Evolutionary conservation across 768 basidiomycete species (phyloP).

Genomic region (Candolleomyces efflorescens): DNA sequence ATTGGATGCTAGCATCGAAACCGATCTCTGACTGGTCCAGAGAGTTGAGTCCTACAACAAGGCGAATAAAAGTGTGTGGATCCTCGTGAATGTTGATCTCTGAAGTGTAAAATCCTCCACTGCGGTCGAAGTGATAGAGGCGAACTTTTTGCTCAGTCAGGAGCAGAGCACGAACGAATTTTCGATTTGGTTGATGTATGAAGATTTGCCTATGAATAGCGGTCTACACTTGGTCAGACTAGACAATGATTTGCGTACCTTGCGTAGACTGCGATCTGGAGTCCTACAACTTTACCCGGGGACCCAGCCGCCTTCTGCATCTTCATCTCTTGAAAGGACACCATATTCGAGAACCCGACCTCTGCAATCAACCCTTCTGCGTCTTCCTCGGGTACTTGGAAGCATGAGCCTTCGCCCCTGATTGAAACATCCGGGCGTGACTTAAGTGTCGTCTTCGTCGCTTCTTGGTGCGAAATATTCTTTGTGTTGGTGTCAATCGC

Average conservation of each 20-base stretch:
- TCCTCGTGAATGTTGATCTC: neutral
- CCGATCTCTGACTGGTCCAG: neutral
- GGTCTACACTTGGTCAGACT: neutral
- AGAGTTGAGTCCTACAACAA: neutral
- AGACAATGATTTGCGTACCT: neutral
- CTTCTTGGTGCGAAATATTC: neutral
- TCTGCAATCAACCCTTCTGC: too few relatives aligned
- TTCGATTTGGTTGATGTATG: neutral
- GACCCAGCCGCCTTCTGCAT: neutral
- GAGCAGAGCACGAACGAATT: neutral
- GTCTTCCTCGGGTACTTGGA: too few relatives aligned
- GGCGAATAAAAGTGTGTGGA: neutral
- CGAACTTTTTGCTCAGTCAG: neutral
- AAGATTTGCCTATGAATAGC: neutral
- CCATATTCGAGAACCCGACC: neutral
- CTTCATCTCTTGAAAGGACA: neutral
- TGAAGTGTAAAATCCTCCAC: neutral
- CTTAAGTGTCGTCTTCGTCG: neutral
- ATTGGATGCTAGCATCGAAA: neutral
- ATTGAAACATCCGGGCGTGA: neutral
- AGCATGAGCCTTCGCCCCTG: neutral
- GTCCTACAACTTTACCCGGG: neutral
- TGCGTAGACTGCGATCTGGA: neutral
- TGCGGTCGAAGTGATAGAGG: neutral
- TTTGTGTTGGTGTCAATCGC: neutral